Conservation (phyloP, 2,329 filamentous ascomycete species). For the Colletotrichum sp. region DNA sequence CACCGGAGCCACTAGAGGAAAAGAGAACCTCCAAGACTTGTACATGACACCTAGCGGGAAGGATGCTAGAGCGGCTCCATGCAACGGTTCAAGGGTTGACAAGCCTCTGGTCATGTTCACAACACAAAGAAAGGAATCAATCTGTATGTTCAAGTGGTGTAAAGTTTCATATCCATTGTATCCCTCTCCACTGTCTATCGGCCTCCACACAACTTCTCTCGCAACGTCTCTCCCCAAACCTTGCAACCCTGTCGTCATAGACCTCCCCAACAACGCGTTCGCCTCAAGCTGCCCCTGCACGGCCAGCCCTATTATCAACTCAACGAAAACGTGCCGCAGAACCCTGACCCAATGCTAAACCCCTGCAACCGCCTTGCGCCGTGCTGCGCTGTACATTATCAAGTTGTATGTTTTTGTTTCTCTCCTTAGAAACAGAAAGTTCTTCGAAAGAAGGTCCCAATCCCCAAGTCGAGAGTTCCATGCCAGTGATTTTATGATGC, state of each 20-base stretch:
- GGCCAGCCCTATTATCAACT: slow-evolving; percentile 24
- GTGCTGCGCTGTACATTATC: slow-evolving; percentile 43
- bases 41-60: background rate
- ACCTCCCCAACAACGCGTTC: slow-evolving; percentile 8
- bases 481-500: slow-evolving; percentile 23
- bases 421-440: slow-evolving; percentile 12
- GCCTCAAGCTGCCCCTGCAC: slow-evolving; percentile 12
- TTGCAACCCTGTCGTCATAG: background rate
- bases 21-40: background rate
- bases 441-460: slow-evolving; percentile 14
- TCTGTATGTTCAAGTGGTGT: slow-evolving; percentile 4
- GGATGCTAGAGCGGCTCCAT: background rate
- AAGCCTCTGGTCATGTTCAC: background rate
- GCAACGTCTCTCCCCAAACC: background rate
- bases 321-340: slow-evolving; percentile 22
- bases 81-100: background rate
- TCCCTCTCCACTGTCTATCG: slow-evolving; percentile 19
- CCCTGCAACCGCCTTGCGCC: slow-evolving; percentile 41
- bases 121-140: background rate
- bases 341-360: slow-evolving; percentile 41
- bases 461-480: slow-evolving; percentile 22
- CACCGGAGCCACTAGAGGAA: background rate
- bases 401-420: slow-evolving; percentile 25
- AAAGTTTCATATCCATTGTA: slow-evolving; percentile 22
- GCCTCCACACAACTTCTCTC: slow-evolving; percentile 18